phyloP scores from a whole-genome alignment of 768 basidiomycete species.

The Boletus insuetus region DNA sequence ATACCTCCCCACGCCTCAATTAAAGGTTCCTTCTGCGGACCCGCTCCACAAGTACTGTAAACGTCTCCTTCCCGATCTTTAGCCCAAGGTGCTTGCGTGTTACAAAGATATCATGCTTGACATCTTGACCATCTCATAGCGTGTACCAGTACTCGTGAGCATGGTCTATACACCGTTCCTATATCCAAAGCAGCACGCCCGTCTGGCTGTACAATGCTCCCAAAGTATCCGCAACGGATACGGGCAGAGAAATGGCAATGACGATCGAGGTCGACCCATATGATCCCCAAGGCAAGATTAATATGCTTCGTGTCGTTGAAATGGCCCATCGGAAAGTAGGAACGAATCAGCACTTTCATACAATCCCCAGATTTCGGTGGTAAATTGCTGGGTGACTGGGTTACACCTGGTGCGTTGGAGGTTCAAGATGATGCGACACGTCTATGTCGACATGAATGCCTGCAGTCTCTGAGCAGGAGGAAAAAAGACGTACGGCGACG shows the following conservation, averaged over 20 bases:
- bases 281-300: neutral
- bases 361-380: conserved; percentile 18
- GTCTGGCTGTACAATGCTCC: neutral
- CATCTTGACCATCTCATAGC: neutral
- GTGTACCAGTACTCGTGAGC: neutral
- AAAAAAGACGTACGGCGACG: conserved; percentile 13
- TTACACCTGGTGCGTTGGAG: neutral
- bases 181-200: neutral
- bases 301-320: no score
- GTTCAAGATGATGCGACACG: conserved; percentile 19
- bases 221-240: neutral
- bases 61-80: neutral
- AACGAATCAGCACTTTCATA: conserved; percentile 15
- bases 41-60: neutral
- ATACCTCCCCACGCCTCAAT: neutral
- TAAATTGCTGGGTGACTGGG: neutral
- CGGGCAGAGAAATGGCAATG: neutral
- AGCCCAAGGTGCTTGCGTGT: neutral
- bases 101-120: no score
- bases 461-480: neutral
- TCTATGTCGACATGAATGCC: conserved; percentile 1
- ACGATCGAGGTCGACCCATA: neutral
- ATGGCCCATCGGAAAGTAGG: conserved; percentile 1
- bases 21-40: neutral
- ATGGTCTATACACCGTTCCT: neutral